A percentile compares a stretch with the other conserved stretches of the same genome.
phyloP scores from a whole-genome alignment of 192 early-diverging fungal species.

The Coemansia sp. region DNA sequence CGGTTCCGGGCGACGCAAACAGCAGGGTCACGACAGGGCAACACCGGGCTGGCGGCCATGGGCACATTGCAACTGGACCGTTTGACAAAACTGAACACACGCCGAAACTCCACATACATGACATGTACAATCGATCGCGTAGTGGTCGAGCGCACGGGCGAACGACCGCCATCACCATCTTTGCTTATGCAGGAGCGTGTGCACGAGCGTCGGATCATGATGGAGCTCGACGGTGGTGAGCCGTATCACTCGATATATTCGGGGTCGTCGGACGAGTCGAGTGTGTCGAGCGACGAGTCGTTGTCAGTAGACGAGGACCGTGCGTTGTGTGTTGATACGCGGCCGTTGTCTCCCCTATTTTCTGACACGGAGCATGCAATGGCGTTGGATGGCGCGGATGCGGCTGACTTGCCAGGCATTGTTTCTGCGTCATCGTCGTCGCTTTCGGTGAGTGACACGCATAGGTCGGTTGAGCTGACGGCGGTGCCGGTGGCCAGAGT shows the following conservation, averaged over 20 bases:
- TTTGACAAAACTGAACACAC: conserved; percentile 50
- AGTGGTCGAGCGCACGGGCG: conserved; percentile 17
- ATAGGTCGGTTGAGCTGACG: not conserved
- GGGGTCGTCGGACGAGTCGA: not conserved
- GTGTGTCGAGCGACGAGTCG: not conserved
- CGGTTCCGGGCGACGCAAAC: conserved; percentile 41
- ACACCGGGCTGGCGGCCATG: conserved; percentile 30
- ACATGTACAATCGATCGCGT: conserved; percentile 38
- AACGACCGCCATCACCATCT: conserved; percentile 41
- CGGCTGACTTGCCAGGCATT: not conserved
- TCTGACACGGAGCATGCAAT: not conserved
- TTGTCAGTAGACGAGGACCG: not conserved
- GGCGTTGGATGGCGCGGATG: not conserved
- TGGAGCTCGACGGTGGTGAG: not conserved
- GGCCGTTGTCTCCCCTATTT: not conserved
- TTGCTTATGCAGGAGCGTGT: conserved; percentile 39
- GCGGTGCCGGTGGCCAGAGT: not conserved
- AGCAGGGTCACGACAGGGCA: not conserved
- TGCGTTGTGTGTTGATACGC: not conserved
- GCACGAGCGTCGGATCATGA: conserved; percentile 13
- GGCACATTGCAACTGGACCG: conserved; percentile 49
- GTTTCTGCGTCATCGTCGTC: not conserved
- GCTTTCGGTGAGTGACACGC: not conserved
- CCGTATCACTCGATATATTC: conserved; percentile 28
- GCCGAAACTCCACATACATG: conserved; percentile 47